Conservation (phyloP, 768 basidiomycete genomes). For the Boletus patriciae region DNA sequence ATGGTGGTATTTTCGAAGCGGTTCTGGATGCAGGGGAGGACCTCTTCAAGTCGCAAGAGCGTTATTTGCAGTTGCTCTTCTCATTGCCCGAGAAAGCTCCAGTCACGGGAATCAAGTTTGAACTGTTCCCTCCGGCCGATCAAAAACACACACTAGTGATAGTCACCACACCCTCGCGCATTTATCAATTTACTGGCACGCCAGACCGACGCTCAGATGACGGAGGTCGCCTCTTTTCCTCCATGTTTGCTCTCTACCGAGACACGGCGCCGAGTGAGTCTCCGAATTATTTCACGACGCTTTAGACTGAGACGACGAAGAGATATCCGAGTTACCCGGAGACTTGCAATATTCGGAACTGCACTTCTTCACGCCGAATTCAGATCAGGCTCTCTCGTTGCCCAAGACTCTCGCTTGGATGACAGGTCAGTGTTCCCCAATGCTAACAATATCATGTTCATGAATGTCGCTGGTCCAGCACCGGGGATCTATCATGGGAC, state of each 20-base stretch:
- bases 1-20: slow-evolving; percentile 85
- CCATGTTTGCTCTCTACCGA: slow-evolving; percentile 69
- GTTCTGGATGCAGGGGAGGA: slow-evolving; percentile 89
- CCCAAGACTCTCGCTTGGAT: slow-evolving; percentile 87
- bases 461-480: slow-evolving; percentile 40
- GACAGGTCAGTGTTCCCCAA: slow-evolving; percentile 57
- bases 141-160: slow-evolving; percentile 68
- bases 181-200: slow-evolving; percentile 85
- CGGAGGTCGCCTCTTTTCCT: slow-evolving; percentile 68
- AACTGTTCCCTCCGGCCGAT: slow-evolving; percentile 66
- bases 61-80: slow-evolving; percentile 72
- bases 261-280: slow-evolving; percentile 79
- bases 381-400: slow-evolving; percentile 65
- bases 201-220: slow-evolving; percentile 73
- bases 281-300: not conserved
- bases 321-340: slow-evolving; percentile 90
- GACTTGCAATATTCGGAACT: slow-evolving; percentile 73
- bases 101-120: slow-evolving; percentile 83
- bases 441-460: not conserved
- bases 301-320: slow-evolving; percentile 43
- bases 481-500: slow-evolving; percentile 88
- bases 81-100: slow-evolving; percentile 78
- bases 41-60: slow-evolving; percentile 86
- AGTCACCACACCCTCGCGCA: slow-evolving; percentile 80
- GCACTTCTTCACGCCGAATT: slow-evolving; percentile 72